These are phyloP conservation scores for Saccharomycopsis sp. DNA, from an alignment of 805 yeast species.

Conservation along the genomic window DNA sequence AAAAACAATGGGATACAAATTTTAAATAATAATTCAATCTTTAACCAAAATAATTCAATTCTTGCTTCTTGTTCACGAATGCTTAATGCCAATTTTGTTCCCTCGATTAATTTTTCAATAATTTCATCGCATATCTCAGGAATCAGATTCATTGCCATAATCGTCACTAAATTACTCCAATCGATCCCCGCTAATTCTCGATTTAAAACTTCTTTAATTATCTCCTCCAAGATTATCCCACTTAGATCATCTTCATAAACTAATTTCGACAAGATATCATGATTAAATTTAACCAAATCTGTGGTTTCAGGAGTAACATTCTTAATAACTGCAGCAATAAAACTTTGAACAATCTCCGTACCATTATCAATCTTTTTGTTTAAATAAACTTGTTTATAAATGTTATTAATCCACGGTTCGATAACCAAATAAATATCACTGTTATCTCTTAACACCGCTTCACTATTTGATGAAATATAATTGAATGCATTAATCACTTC, in stretches of 20 bases:
- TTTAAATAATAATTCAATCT: slow-evolving; percentile 59
- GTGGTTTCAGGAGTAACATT: slow-evolving; percentile 45
- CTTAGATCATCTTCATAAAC: slow-evolving; percentile 45
- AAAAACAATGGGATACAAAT: slow-evolving; percentile 61
- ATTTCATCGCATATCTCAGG: slow-evolving; percentile 65
- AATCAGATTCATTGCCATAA: slow-evolving; percentile 62
- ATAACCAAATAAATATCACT: slow-evolving; percentile 33
- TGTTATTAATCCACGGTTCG: slow-evolving; percentile 70
- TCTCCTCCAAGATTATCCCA: slow-evolving; percentile 59
- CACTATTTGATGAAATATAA: slow-evolving; percentile 39
- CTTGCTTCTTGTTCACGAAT: slow-evolving; percentile 34
- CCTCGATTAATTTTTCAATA: slow-evolving; percentile 46
- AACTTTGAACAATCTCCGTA: slow-evolving; percentile 48
- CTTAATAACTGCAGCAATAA: slow-evolving; percentile 56
- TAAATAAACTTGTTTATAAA: slow-evolving; percentile 42
- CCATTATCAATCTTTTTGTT: slow-evolving; percentile 38
- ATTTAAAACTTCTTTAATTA: slow-evolving; percentile 66
- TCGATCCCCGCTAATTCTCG: slow-evolving; percentile 68
- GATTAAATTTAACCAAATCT: slow-evolving; percentile 46
- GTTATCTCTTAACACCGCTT: neutral
- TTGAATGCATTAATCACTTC: slow-evolving; percentile 47
- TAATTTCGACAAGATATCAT: slow-evolving; percentile 60
- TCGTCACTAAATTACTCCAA: slow-evolving; percentile 56
- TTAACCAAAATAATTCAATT: slow-evolving; percentile 57
- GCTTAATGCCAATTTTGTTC: slow-evolving; percentile 45